Base-by-base conservation (phyloP, 208 protist species). In the Leptomonas pyrrhocoris region DNA sequence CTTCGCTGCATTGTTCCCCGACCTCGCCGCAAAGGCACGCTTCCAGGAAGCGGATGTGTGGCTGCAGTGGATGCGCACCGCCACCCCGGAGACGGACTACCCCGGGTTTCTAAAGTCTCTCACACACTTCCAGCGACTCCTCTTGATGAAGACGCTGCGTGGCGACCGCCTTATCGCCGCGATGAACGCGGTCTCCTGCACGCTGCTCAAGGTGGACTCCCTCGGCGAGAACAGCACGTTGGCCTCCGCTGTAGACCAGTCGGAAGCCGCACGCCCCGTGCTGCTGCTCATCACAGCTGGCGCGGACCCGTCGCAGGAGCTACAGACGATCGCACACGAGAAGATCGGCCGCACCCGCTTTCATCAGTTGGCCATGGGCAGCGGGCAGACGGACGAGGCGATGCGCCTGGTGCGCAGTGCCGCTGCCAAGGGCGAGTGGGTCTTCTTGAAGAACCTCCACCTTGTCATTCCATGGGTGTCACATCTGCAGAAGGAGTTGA, bases 391-490 rank as follows among this genome's bases (percentile, higher is more conserved):
- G n/a, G 88, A 95, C 18, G 89, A 93, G 55, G 97, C 96, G 12
- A 70, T 98, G 76, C 69, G 77, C 21, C 74, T 97, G 51, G 74
- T 99, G 36, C 77, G 81, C 28, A 56, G 74, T 38, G 87, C 81
- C 62, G 82, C 93, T 18, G 81, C 80, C 68, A 86, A 83, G 51
- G 97, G 97, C 30, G 81, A 96, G 43, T 99, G 96, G 97, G 70
- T 99, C 11, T 96, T 97, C 68, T 78, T 99, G 43, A 99, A 99
- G 83, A 99, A 99, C 81, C 64, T 99, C 18, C 98, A 99, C 74
- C 86, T 99, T 19, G 97, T 98, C 34, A 91, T 97, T 60, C 81
- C 84, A 49, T 99, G 98, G 97, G 88, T 98, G 46, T 73, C 84
- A 7, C 46, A 77, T 50, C 85, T 99, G 51, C 94, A 98, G 71